Conservation (phyloP, 2,329 filamentous ascomycete genomes). For the Microdochium paspali region DNA sequence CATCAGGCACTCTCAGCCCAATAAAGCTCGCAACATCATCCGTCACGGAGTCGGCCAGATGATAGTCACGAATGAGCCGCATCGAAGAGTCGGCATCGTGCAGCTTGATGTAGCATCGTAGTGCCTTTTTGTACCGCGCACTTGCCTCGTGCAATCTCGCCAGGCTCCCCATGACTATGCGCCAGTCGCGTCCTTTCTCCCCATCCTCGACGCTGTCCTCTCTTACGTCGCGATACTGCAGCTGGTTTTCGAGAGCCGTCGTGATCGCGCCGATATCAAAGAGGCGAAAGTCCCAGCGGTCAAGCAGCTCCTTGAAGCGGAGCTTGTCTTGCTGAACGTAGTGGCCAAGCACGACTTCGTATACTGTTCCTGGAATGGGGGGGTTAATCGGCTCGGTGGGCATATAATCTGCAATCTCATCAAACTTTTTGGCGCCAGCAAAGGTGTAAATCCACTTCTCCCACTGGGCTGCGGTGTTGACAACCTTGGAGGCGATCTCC, state of each 20-base stretch:
- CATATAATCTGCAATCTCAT: constrained; percentile 81
- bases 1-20: constrained; percentile 69
- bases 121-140: constrained; percentile 71
- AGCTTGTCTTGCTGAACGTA: constrained; percentile 74
- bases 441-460: constrained; percentile 95
- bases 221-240: constrained; percentile 64
- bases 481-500: constrained; percentile 70
- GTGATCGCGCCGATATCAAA: constrained; percentile 73
- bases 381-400: constrained; percentile 70
- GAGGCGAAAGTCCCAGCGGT: constrained; percentile 74
- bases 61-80: constrained; percentile 74
- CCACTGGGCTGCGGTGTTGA: constrained; percentile 74
- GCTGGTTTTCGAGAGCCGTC: constrained; percentile 70
- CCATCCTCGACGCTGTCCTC: constrained; percentile 70
- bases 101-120: constrained; percentile 80
- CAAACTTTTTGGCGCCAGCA: constrained; percentile 73
- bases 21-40: constrained; percentile 90
- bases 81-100: constrained; percentile 90
- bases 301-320: constrained; percentile 68
- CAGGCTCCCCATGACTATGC: constrained; percentile 76
- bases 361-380: constrained; percentile 70
- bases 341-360: constrained; percentile 81
- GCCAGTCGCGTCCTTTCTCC: constrained; percentile 71
- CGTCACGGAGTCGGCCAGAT: constrained; percentile 78
- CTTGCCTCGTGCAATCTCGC: constrained; percentile 78